Evolutionary conservation across 352 stramenopile genomes (phyloP), one percentile per base, ranked within the genome.

Genomic region (Phytophthora constricta): DNA sequence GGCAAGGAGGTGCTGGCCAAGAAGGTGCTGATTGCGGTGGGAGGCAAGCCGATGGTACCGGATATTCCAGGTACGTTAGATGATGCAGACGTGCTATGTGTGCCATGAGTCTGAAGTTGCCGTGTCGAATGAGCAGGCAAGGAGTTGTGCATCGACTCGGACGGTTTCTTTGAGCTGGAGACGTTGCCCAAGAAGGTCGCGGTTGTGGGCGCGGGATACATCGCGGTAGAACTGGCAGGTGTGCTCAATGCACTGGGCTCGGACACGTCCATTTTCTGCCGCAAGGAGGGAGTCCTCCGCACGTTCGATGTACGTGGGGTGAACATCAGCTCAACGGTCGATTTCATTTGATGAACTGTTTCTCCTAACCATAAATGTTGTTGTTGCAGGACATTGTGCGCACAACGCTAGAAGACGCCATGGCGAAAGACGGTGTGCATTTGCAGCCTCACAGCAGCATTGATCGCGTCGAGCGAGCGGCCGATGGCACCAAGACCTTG

Each of bases 191-290:
- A 92, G 48, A 97, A 96, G 58, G 95, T 97, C 17, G 95, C 98
- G 1, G 95, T 99, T 7, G 86, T 99, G 9, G 98, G 98, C 43
- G 97, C 94, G 5, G 98, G 98, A 16, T 99, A 99, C 83, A 99
- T 99, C 75, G 97, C 95, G 23, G 95, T 99, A 3, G 97, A 99
- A 82, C 74, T 99, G 16, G 97, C 97, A 4, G 95, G 97, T 33
- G 93, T 99, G 19, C 86, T 99, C 19, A 90, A 98, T 53, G 84
- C 72, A n/a, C 72, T 99, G 4, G 96, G 96, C 9, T 88, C 82
- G 1, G 89, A 99, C 46, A 97, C 95, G 23, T 93, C 82, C 5
- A 72, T 98, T 39, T 95, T 98, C 56, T 97, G 89, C 61, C 88
- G 95, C 33, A 79, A 88, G n/a, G 81, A 96, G 25, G n/a, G 71